A percentile compares a stretch with the other conserved stretches of the same genome.
Evolutionary conservation across 1,284 basidiomycete genomes (phyloP).

Genomic region (Somion occarium): DNA sequence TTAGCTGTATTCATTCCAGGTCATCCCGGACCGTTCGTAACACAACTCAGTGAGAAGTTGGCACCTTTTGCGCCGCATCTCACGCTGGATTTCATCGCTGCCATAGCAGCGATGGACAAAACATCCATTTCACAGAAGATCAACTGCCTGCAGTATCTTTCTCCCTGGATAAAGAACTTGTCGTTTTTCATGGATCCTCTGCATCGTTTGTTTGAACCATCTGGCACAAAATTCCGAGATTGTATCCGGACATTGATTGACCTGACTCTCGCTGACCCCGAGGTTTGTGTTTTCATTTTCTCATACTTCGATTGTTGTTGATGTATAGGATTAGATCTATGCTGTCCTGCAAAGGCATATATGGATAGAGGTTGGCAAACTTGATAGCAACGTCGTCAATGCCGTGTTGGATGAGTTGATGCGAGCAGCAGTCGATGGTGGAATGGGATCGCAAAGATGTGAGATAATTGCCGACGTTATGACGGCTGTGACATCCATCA

Average conservation of each 20-base stretch:
- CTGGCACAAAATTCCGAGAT: slow-evolving; percentile 70
- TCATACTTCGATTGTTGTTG: slow-evolving; percentile 1
- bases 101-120: slow-evolving; percentile 69
- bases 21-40: slow-evolving; percentile 60
- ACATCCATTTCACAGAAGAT: slow-evolving; percentile 50
- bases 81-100: slow-evolving; percentile 82
- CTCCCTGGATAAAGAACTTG: slow-evolving; percentile 84
- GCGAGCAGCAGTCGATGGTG: slow-evolving; percentile 76
- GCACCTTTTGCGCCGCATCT: slow-evolving; percentile 72
- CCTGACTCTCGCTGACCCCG: slow-evolving; percentile 64
- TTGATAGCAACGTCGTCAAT: slow-evolving; percentile 65
- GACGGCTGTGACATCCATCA: slow-evolving; percentile 70
- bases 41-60: slow-evolving; percentile 66
- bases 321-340: slow-evolving; percentile 46
- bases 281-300: slow-evolving; percentile 38
- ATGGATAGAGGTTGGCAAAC: slow-evolving; percentile 70
- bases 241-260: slow-evolving; percentile 75
- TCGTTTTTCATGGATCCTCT: slow-evolving; percentile 68
- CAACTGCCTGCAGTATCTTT: slow-evolving; percentile 74
- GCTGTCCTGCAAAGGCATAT: slow-evolving; percentile 66
- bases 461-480: slow-evolving; percentile 76
- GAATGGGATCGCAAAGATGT: slow-evolving; percentile 69
- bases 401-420: slow-evolving; percentile 75
- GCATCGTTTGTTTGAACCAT: slow-evolving; percentile 58
- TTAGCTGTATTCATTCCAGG: slow-evolving; percentile 72